Conservation (phyloP, 2,329 filamentous ascomycete species). For the Zalaria sp. region DNA sequence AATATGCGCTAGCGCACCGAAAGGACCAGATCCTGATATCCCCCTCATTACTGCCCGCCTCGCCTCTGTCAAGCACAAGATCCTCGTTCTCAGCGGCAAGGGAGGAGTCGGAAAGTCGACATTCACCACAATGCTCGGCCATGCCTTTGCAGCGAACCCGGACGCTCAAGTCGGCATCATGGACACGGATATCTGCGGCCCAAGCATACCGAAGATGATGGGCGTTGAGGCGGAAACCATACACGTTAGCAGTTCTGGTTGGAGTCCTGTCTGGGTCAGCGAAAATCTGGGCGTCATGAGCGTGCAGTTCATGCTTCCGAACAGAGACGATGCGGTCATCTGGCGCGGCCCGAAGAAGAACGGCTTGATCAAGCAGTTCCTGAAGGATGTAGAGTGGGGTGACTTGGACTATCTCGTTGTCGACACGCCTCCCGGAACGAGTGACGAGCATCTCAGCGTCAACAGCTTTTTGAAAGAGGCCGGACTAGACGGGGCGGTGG, state of each 20-base stretch:
- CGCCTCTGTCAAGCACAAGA: conserved; percentile 72
- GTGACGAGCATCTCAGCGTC: conserved; percentile 87
- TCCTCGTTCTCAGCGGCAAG: conserved; percentile 85
- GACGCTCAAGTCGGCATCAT: conserved; percentile 78
- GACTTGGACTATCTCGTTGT: conserved; percentile 86
- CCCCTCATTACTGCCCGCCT: conserved; percentile 76
- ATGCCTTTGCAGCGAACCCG: conserved; percentile 74
- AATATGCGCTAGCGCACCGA: conserved; percentile 87
- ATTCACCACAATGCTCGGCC: conserved; percentile 74
- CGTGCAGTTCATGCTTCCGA: conserved; percentile 95
- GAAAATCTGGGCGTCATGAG: conserved; percentile 95
- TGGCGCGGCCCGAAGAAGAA: conserved; percentile 99
- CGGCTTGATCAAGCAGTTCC: conserved; percentile 90
- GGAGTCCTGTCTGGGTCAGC: conserved; percentile 89
- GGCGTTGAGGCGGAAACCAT: conserved; percentile 89
- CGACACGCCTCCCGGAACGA: conserved; percentile 90
- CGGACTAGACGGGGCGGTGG: conserved; percentile 82
- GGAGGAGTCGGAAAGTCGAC: conserved; percentile 95
- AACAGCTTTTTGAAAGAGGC: conserved; percentile 84
- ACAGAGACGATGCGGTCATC: conserved; percentile 86
- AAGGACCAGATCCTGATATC: conserved; percentile 91
- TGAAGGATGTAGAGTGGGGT: conserved; percentile 97
- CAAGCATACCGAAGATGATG: conserved; percentile 97
- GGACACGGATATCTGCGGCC: conserved; percentile 96
- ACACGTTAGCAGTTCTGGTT: conserved; percentile 75